These are phyloP conservation scores for Colletotrichum paranaense DNA, from an alignment of 2,329 filamentous ascomycete species.

Conservation along the genomic window DNA sequence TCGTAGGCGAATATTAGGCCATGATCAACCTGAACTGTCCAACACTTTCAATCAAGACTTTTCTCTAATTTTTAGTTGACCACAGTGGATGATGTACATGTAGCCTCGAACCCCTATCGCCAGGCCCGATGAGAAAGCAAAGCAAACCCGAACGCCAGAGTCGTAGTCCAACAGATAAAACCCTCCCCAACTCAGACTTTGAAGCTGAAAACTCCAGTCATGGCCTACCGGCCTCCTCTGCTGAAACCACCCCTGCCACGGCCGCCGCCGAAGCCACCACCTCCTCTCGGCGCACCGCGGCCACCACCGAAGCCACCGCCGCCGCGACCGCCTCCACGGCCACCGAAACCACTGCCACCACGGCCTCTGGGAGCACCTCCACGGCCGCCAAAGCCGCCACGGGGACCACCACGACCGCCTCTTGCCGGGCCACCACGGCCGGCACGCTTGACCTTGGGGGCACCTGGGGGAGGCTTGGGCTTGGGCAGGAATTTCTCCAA, in stretches of 20 bases:
- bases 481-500: conserved; percentile 97
- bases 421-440: conserved; percentile 54
- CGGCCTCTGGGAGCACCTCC: conserved; percentile 40
- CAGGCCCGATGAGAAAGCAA: conserved; percentile 32
- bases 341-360: conserved; percentile 44
- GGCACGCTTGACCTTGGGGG: conserved; percentile 72
- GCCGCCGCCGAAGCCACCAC: conserved; percentile 31
- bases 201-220: background rate
- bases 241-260: conserved; percentile 36
- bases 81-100: conserved; percentile 34
- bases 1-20: background rate
- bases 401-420: conserved; percentile 54
- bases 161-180: conserved; percentile 35
- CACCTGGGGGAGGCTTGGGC: conserved; percentile 80
- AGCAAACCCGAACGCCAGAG: conserved; percentile 35
- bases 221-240: conserved; percentile 31
- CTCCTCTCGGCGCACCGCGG: conserved; percentile 37
- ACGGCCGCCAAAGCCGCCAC: conserved; percentile 40
- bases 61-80: conserved; percentile 25
- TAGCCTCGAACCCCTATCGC: conserved; percentile 27
- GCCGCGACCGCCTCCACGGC: conserved; percentile 28
- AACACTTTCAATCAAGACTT: conserved; percentile 18
- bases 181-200: conserved; percentile 13
- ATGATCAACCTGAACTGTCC: background rate
- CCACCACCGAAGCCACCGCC: conserved; percentile 35